Evolutionary conservation across 2,329 filamentous ascomycete genomes (phyloP), one percentile per base, ranked within the genome.

Genomic region (Pseudocercospora pini-densiflorae): DNA sequence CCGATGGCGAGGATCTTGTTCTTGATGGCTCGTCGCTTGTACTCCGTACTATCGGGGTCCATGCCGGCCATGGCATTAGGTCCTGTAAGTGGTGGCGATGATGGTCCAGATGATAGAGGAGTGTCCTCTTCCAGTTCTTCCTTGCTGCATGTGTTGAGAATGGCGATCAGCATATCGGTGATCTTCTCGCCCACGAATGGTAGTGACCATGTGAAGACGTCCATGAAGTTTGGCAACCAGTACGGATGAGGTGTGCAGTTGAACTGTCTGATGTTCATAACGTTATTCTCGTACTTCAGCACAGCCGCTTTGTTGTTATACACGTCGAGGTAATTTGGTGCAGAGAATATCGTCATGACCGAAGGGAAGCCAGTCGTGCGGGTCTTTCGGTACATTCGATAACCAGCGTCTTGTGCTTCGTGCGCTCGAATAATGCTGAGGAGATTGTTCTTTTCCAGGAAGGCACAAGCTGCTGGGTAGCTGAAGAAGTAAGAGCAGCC

Each of bases 231-330:
- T 63, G 95, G 95, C 58, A 99, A 88, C 95, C 95, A 99, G 85
- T 99, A 99, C 6, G 95, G 95, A 80, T 99, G 95, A 36, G 95
- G 95, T 23, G 95, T 98, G 87, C 94, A 99, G 86, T 99, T 99
- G 85, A 99, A 99, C 81, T 99, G 95, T 66, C 95, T 89, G 78
- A 99, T 99, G 85, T 99, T 99, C 95, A 99, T 99, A 68, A 99
- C 95, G 77, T 99, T 99, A 82, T 99, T 99, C 83, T 99, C 95
- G 79, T 99, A 99, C 83, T 99, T 99, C 75, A 99, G 85, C 47
- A 99, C 95, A 0, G 95, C 95, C 1, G 95, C 95, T 85, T 99
- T 99, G 87, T 99, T 99, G 88, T 99, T 99, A 83, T 99, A 99
- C 43, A 99, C 94, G 77, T 99, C 95, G 70, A 99, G 89, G 79